Percentiles rank a stretch among this genome's conserved stretches.
Evolutionary conservation across 2,329 filamentous ascomycete species (phyloP).

Genomic region (Berkeleyomyces rouxiae): DNA sequence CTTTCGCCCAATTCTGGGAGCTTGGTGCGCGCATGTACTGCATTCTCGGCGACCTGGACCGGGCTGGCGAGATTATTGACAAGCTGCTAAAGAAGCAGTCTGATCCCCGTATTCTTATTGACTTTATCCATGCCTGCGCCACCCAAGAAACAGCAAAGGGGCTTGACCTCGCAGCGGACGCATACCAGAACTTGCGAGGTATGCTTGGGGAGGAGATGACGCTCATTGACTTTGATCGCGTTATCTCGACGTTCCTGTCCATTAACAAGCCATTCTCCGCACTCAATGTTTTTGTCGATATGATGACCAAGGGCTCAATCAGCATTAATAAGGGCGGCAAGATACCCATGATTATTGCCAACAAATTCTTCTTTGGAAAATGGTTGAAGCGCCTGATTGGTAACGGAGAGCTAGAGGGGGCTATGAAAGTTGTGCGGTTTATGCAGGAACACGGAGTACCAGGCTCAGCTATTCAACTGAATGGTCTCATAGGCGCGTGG

Average conservation of each 20-base stretch:
- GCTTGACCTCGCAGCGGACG: constrained; percentile 44
- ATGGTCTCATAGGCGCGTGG: constrained; percentile 67
- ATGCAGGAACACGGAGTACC: constrained; percentile 55
- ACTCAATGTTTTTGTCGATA: constrained; percentile 67
- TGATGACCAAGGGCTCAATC: constrained; percentile 54
- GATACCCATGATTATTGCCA: constrained; percentile 37
- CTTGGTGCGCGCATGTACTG: constrained; percentile 51
- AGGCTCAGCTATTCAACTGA: constrained; percentile 60
- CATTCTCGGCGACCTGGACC: constrained; percentile 37
- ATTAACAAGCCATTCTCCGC: constrained; percentile 49
- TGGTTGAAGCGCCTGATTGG: constrained; percentile 78
- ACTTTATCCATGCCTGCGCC: constrained; percentile 47
- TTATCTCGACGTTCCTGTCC: constrained; percentile 54
- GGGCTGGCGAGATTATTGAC: constrained; percentile 39
- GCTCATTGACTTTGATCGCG: constrained; percentile 59
- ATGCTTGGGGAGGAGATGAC: constrained; percentile 43
- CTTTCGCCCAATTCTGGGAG: constrained; percentile 41
- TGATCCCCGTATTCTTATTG: constrained; percentile 42
- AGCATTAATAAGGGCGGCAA: constrained; percentile 26
- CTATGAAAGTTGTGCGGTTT: constrained; percentile 53
- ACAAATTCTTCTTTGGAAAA: constrained; percentile 72
- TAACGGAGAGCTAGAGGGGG: constrained; percentile 52
- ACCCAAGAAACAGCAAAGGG: constrained; percentile 23
- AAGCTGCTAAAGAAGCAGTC: constrained; percentile 33
- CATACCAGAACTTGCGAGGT: constrained; percentile 48